Evolutionary conservation across 1,284 basidiomycete genomes (phyloP).

Genomic region (Fistulina hepatica): DNA sequence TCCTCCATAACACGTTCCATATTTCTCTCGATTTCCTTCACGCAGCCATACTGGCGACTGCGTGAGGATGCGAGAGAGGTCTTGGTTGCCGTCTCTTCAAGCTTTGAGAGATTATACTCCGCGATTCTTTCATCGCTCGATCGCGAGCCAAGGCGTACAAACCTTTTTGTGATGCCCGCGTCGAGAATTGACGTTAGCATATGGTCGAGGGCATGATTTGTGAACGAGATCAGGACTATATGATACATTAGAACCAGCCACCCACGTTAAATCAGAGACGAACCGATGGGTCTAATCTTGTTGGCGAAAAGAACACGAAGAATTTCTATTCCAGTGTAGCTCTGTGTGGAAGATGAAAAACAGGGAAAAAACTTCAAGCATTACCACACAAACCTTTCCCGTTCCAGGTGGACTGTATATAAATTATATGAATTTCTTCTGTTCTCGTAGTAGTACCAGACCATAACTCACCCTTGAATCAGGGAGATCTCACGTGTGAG

Average conservation of each 20-base stretch:
- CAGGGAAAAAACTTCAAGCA: background rate
- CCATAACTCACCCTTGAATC: slow-evolving; percentile 52
- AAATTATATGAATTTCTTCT: slow-evolving; percentile 8
- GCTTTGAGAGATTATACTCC: slow-evolving; percentile 43
- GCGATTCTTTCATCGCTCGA: slow-evolving; percentile 48
- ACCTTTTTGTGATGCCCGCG: slow-evolving; percentile 43
- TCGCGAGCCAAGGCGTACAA: slow-evolving; percentile 55
- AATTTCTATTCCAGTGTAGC: slow-evolving; percentile 56
- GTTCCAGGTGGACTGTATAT: slow-evolving; percentile 56
- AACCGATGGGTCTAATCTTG: slow-evolving; percentile 34
- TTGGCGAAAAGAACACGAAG: slow-evolving; percentile 50
- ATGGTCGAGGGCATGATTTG: slow-evolving; percentile 69
- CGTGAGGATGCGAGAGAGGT: slow-evolving; percentile 31
- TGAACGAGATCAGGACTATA: slow-evolving; percentile 42
- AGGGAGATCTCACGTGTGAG: slow-evolving; percentile 49
- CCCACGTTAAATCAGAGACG: background rate
- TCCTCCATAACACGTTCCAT: slow-evolving; percentile 35
- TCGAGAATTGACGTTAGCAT: slow-evolving; percentile 53
- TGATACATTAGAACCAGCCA: background rate
- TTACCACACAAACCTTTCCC: slow-evolving; percentile 42
- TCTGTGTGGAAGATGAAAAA: slow-evolving; percentile 26
- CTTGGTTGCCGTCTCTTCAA: slow-evolving; percentile 35
- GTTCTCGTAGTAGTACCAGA: background rate
- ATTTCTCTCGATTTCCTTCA: slow-evolving; percentile 35
- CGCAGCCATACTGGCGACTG: slow-evolving; percentile 24